Evolutionary conservation across 1,284 basidiomycete genomes (phyloP), one percentile per base, ranked within the genome.

Genomic region (Puccinia triticina): DNA sequence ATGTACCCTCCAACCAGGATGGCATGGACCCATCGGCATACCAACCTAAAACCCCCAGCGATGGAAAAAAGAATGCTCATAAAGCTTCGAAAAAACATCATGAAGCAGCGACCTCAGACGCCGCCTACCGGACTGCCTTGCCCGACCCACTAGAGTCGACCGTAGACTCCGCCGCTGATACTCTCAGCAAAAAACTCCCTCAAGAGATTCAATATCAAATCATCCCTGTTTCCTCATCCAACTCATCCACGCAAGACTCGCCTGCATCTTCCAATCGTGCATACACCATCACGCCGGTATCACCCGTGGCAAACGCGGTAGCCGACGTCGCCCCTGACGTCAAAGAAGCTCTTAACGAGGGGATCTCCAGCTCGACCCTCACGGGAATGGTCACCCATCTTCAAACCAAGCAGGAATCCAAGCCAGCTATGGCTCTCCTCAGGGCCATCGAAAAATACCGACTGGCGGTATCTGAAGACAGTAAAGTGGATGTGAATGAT

Each of bases 241-340:
- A 69, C 12, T 46, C 40, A 5, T 69, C 66, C 43, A 1, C 11
- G 3, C 11, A 34, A 21, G 43, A 69, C 14, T 46, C 40, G 5
- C 43, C 66, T 5, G 23, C 18, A 34, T 40, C 64, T 0, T 34
- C 16, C 14, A 2, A 29, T 12, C 66, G 66, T 14, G 66, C 40
- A 69, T 69, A 69, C n/a, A 69, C 48, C 66, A 69, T 69, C 66
- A 43, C 46, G n/a, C 66, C 66, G 23, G 40, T 69, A 4, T 26
- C 29, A 11, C 5, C 66, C 5, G 2, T n/a, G n/a, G n/a, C 66
- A 1, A n/a, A 8, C 40, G 7, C n/a, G 8, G 7, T 26, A n/a
- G 55, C 55, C 10, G n/a, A 23, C 3, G 66, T 48, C 2, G 43
- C 46, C 12, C 66, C 66, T 26, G 40, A 43, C 21, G 43, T 48